Evolutionary conservation across 2,329 filamentous ascomycete genomes (phyloP).

Genomic region (Thermothelomyces thermophilus): DNA sequence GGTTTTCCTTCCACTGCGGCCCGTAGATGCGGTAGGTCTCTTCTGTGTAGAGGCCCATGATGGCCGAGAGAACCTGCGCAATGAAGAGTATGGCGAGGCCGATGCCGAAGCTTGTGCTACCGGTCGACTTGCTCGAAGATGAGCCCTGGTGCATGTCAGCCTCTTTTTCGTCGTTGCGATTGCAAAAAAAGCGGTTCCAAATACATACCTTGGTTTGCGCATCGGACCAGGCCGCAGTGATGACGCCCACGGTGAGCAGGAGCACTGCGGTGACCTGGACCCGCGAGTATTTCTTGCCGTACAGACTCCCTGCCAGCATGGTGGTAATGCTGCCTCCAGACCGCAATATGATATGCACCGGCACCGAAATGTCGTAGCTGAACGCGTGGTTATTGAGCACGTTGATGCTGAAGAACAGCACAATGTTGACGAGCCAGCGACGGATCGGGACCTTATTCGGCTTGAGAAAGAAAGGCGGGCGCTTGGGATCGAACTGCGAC

Average conservation of each 20-base stretch:
- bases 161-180: not conserved
- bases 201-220: constrained; percentile 69
- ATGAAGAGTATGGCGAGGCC: constrained; percentile 79
- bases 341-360: constrained; percentile 91
- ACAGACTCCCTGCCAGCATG: constrained; percentile 81
- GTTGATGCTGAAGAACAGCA: constrained; percentile 89
- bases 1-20: constrained; percentile 87
- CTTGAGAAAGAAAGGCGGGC: constrained; percentile 65
- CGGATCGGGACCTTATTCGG: constrained; percentile 73
- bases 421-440: constrained; percentile 82
- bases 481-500: constrained; percentile 62
- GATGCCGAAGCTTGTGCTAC: constrained; percentile 45
- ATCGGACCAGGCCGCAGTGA: constrained; percentile 85
- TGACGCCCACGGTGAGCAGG: constrained; percentile 77
- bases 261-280: constrained; percentile 76
- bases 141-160: constrained; percentile 28
- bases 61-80: constrained; percentile 82
- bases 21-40: constrained; percentile 81
- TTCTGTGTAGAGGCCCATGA: constrained; percentile 94
- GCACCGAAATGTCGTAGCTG: constrained; percentile 92
- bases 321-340: constrained; percentile 95
- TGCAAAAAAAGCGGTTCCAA: not conserved
- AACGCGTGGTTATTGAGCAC: constrained; percentile 97
- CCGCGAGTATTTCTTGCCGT: constrained; percentile 75
- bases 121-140: constrained; percentile 24